Base-by-base conservation (phyloP, 768 basidiomycete genomes). In the Kwoniella europaea region DNA sequence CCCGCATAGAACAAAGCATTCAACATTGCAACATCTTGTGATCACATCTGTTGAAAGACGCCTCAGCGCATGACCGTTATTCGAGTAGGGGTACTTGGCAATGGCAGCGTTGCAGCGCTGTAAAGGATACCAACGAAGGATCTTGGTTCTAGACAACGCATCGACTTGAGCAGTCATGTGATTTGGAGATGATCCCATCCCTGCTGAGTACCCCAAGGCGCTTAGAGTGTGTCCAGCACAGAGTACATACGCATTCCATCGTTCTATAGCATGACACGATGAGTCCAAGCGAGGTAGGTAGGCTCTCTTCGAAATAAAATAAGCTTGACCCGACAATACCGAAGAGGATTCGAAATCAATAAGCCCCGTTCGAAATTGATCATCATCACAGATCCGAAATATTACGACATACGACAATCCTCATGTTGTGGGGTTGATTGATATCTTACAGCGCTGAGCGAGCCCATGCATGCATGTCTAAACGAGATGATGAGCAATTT, bases 331-430 rank as follows among this genome's bases (percentile, higher is more conserved):
- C 59, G 59, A 44, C 41, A 44, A 61, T 16, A 24, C 24, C 59
- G 29, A 35, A 61, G 15, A 44, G 18, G 42, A 61, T 61, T 61
- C 59, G 59, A 61, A 61, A 61, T 61, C 13, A 35, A 10, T 27
- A 3, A 20, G 43, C 18, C 43, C 59, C 59, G 59, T 61, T 61
- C 59, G 59, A 61, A 61, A 61, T 61, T 35, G 35, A 41, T 42
- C 43, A 29, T 61, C 18, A 15, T 43, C 13, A n/a, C n/a, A 61
- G 18, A 42, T 22, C 15, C 41, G 22, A 61, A 35, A 59, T 35
- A 61, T 61, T 61, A 61, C 59, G 59, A 61, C 59, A 61, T 61
- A 59, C 57, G 4, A 35, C 35, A 35, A 35, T 35, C 35, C 35
- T 35, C 35, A 35, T 35, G 35, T 35, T 35, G 35, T 35, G 35